Evolutionary conservation across 495 filamentous ascomycete species (phyloP).

Genomic region (Hamigera avellanea): DNA sequence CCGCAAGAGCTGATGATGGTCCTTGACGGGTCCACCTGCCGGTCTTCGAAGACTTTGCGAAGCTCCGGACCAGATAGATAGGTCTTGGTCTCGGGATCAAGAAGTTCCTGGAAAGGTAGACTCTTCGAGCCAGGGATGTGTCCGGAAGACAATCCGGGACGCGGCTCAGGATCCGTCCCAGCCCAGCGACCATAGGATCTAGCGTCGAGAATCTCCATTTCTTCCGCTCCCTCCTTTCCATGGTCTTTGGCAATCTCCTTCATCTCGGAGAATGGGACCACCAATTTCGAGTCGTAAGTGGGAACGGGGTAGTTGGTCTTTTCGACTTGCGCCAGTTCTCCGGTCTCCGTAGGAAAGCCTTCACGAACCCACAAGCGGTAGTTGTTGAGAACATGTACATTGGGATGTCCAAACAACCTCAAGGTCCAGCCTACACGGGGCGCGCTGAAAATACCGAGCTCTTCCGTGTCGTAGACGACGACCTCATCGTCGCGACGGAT

Average conservation of each 20-base stretch:
- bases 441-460: conserved; percentile 86
- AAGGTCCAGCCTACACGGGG: conserved; percentile 91
- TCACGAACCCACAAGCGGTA: conserved; percentile 82
- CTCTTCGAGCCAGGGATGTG: conserved; percentile 85
- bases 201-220: conserved; percentile 84
- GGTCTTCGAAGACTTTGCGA: conserved; percentile 60
- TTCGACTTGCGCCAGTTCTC: conserved; percentile 50
- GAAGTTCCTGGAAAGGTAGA: conserved; percentile 65
- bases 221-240: conserved; percentile 67
- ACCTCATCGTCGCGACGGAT: conserved; percentile 78
- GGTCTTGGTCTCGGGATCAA: conserved; percentile 73
- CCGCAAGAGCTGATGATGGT: conserved; percentile 86
- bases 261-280: conserved; percentile 69
- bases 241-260: conserved; percentile 61
- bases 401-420: conserved; percentile 78
- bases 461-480: conserved; percentile 83
- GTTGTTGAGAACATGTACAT: conserved; percentile 87
- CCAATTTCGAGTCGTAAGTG: conserved; percentile 39
- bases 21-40: conserved; percentile 67
- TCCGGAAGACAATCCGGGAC: conserved; percentile 75
- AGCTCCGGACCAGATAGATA: conserved; percentile 64
- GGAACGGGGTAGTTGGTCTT: conserved; percentile 45
- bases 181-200: conserved; percentile 67
- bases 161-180: conserved; percentile 77
- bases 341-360: conserved; percentile 68